Conservation (phyloP, 805 yeast species). For the Peterozyma toletana region DNA sequence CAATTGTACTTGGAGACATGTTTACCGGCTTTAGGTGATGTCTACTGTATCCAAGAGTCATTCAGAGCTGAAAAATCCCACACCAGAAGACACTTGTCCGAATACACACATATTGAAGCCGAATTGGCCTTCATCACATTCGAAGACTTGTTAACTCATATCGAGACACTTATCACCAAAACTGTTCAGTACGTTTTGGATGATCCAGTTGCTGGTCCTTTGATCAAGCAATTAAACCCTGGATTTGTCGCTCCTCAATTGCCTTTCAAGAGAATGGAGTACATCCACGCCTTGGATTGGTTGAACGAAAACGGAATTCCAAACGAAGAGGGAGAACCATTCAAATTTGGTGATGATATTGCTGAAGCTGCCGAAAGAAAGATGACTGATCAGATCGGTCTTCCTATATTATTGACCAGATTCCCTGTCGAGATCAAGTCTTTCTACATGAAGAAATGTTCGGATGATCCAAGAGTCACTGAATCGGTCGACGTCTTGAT, state of each 20-base stretch:
- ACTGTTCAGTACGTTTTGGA: conserved; percentile 70
- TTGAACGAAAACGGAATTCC: conserved; percentile 89
- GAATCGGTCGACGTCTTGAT: conserved; percentile 97
- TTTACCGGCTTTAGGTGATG: conserved; percentile 94
- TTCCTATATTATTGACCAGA: conserved; percentile 83
- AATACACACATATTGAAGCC: conserved; percentile 94
- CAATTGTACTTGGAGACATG: conserved; percentile 96
- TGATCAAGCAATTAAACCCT: conserved; percentile 90
- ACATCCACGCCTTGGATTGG: conserved; percentile 90
- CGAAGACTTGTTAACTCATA: conserved; percentile 78
- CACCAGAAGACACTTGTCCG: conserved; percentile 96
- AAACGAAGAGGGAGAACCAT: conserved; percentile 90
- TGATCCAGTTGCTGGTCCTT: conserved; percentile 90
- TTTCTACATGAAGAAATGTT: conserved; percentile 93
- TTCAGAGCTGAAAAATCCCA: conserved; percentile 99
- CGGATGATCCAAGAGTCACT: conserved; percentile 88
- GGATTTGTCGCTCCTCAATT: conserved; percentile 70
- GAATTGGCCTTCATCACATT: conserved; percentile 85
- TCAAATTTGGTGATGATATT: conserved; percentile 97
- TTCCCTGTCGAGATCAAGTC: conserved; percentile 98
- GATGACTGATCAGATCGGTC: conserved; percentile 93
- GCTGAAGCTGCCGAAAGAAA: conserved; percentile 99
- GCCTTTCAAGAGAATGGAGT: conserved; percentile 90
- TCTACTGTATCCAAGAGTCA: conserved; percentile 94
- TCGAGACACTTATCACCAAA: conserved; percentile 70